Conservation (phyloP, 2,329 filamentous ascomycete species). For the Phialocephala sp. region DNA sequence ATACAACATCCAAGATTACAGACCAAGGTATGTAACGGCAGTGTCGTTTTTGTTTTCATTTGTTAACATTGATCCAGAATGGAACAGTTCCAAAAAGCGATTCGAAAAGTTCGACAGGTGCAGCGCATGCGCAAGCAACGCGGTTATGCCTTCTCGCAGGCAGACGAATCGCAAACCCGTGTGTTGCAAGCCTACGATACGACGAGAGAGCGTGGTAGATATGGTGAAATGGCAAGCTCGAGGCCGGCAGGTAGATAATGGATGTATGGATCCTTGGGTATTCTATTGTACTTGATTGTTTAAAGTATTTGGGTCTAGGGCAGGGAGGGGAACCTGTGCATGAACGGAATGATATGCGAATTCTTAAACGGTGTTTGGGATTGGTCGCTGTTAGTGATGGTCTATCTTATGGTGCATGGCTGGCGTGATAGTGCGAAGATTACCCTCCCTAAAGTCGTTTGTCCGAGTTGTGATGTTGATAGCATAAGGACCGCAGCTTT, state of each 20-base stretch:
- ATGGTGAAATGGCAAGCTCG: constrained; percentile 82
- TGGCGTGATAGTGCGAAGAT: background rate
- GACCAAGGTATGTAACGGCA: constrained; percentile 73
- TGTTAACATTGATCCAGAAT: constrained; percentile 63
- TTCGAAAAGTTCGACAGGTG: constrained; percentile 96
- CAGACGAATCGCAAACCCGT: constrained; percentile 93
- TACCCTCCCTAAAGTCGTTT: background rate
- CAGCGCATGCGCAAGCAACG: constrained; percentile 99
- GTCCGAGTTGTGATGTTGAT: background rate
- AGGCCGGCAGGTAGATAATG: constrained; percentile 31
- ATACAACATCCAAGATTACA: constrained; percentile 99
- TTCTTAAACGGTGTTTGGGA: background rate
- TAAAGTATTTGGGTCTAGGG: background rate
- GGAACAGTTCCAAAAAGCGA: constrained; percentile 99
- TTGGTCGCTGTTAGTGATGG: background rate
- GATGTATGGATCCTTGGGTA: constrained; percentile 18
- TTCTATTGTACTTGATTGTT: constrained; percentile 11
- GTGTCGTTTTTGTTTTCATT: background rate
- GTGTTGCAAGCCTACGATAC: constrained; percentile 98
- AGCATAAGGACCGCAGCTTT: background rate
- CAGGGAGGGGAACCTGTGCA: background rate
- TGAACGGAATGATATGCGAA: constrained; percentile 1
- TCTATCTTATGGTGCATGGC: background rate
- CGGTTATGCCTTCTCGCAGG: constrained; percentile 97
- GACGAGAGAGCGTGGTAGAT: constrained; percentile 86